Percentiles rank a stretch among this genome's conserved stretches.
phyloP scores from a whole-genome alignment of 192 early-diverging fungal species.

The Glomus cerebriforme region DNA sequence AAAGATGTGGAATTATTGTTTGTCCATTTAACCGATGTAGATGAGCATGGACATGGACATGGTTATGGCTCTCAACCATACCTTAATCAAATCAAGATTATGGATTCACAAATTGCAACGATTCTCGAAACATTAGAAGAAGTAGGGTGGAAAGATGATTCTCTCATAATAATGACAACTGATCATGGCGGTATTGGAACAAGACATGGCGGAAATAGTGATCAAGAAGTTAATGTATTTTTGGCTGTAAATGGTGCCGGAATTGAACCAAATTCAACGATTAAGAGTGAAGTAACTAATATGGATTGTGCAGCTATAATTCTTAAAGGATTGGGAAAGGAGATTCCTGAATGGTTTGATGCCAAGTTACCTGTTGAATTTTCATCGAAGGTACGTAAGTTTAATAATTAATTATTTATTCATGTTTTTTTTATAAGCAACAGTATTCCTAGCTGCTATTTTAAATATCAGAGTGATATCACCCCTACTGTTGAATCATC shows the following conservation, averaged over 20 bases:
- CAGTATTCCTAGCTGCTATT: no score
- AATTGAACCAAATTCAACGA: constrained; percentile 9
- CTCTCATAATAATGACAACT: constrained; percentile 26
- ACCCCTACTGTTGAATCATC: no score
- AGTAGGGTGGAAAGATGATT: constrained; percentile 9
- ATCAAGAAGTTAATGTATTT: constrained; percentile 17
- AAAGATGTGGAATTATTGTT: constrained; percentile 19
- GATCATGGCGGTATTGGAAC: constrained; percentile 24
- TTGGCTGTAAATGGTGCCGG: constrained; percentile 6
- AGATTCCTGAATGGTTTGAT: constrained; percentile 29
- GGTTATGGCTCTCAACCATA: constrained; percentile 12
- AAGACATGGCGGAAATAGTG: constrained; percentile 14
- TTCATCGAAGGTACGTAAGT: not conserved
- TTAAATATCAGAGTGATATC: no score
- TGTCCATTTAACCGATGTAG: constrained; percentile 24
- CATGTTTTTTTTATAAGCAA: no score
- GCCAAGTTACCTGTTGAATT: constrained; percentile 12
- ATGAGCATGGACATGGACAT: constrained; percentile 7
- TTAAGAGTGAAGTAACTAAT: constrained; percentile 13
- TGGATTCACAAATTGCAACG: constrained; percentile 7
- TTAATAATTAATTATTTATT: no score
- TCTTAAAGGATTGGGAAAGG: constrained; percentile 9
- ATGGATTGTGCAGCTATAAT: constrained; percentile 29
- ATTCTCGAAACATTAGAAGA: constrained; percentile 16
- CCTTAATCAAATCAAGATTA: constrained; percentile 20